Evolutionary conservation across 192 early-diverging fungal species (phyloP), one percentile per base, ranked within the genome.

Genomic region (Coemansia sp.): DNA sequence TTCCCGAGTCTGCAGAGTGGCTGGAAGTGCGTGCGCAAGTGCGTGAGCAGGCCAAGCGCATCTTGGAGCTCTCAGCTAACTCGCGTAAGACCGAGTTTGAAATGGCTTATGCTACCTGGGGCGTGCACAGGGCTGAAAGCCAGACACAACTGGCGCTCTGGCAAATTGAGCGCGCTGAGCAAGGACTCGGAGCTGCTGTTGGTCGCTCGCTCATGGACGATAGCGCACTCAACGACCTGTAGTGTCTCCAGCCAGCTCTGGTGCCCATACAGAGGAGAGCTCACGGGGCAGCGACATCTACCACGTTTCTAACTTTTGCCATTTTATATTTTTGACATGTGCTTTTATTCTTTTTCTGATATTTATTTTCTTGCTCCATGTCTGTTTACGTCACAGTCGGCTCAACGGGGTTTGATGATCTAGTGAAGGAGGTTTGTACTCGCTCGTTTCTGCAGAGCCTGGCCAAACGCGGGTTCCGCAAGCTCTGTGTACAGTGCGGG

Each of bases 361-460:
- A 20, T 20, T 14, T 10, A 39, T 52, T 61, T 20, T 33, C 12
- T n/a, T 61, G 28, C 3, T 45, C 25, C 16, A 77, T 72, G 70
- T 67, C 74, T 13, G 83, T 89, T 4, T 93, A 94, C 66, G 88
- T 94, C 26, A 96, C 94, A 0, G 94, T 97, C 12, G 95, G 95
- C n/a, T 91, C 93, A 16, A 96, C 94, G 2, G 88, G 88, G 0
- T 97, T 97, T 65, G 91, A 94, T 64, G 80, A 83, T 9, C 85
- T 97, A 9, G 70, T 96, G 38, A 35, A 64, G 10, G 69, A 74
- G 1, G 76, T 86, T 2, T 70, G 79, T 25, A 77, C 82, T 18
- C 26, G 43, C 5, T 37, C 68, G 14, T 85, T 92, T 36, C 69
- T 92, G 37, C 66, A 68, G 3, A 39, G 73, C 0, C 73, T 94